Evolutionary conservation across 2,329 filamentous ascomycete genomes (phyloP).

Genomic region (Venturia carpophila): DNA sequence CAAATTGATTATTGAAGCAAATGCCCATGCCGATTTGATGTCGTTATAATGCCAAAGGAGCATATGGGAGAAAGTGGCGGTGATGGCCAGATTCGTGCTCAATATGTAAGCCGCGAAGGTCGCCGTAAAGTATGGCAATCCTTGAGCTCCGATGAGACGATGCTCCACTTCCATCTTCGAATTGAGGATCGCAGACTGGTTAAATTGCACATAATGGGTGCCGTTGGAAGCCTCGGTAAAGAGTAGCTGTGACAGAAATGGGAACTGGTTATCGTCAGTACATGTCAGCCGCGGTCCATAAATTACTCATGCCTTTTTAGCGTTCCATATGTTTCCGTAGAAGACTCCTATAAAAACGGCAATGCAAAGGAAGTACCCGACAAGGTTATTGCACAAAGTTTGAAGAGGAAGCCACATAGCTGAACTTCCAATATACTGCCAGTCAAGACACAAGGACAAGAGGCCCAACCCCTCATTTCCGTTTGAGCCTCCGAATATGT

Average conservation of each 20-base stretch:
- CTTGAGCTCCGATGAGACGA: constrained; percentile 15
- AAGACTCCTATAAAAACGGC: constrained; percentile 21
- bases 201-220: constrained; percentile 19
- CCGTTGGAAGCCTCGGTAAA: constrained; percentile 18
- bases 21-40: constrained; percentile 32
- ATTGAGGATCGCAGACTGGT: constrained; percentile 20
- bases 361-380: constrained; percentile 20
- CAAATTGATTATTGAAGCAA: constrained; percentile 23
- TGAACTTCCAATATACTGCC: constrained; percentile 18
- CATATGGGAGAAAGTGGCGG: constrained; percentile 19
- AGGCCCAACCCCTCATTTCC: constrained; percentile 20
- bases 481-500: constrained; percentile 20
- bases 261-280: constrained; percentile 15
- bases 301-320: background rate
- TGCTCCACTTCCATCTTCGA: constrained; percentile 16
- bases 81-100: constrained; percentile 19
- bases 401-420: constrained; percentile 18
- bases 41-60: constrained; percentile 25
- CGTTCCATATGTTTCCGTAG: constrained; percentile 16
- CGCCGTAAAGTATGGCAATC: constrained; percentile 19
- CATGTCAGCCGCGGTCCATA: background rate
- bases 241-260: constrained; percentile 21
- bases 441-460: constrained; percentile 18
- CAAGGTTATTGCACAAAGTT: constrained; percentile 17
- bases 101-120: constrained; percentile 19